phyloP scores from a whole-genome alignment of 108 stramenopile genomes.

The Chaetoceros tenuissimus region DNA sequence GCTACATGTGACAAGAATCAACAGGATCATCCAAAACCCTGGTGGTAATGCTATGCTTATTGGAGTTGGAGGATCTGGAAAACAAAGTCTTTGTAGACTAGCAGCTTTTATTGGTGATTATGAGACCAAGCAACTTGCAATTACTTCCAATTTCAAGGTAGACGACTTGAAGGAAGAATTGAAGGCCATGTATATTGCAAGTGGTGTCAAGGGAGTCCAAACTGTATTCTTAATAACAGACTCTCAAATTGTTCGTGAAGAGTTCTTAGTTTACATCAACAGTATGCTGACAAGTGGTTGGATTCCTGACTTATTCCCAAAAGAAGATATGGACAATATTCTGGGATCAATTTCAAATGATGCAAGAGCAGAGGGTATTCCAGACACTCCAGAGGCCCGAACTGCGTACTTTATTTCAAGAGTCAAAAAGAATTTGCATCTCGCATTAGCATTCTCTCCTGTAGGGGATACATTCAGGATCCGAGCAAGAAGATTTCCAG shows the following conservation, averaged over 20 bases:
- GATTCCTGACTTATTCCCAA: constrained; percentile 82
- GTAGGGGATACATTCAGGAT: constrained; percentile 83
- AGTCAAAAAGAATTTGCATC: constrained; percentile 68
- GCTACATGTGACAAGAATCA: constrained; percentile 77
- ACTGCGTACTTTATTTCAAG: constrained; percentile 67
- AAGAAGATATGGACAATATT: constrained; percentile 79
- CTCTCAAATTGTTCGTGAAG: constrained; percentile 81
- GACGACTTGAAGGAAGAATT: constrained; percentile 79
- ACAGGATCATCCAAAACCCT: constrained; percentile 77
- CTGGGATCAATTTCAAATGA: constrained; percentile 61
- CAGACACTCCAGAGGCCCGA: constrained; percentile 60
- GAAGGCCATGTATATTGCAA: constrained; percentile 57
- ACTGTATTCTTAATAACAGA: constrained; percentile 86
- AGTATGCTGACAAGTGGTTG: constrained; percentile 82
- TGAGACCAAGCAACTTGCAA: constrained; percentile 66
- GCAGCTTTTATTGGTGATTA: constrained; percentile 82
- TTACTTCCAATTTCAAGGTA: constrained; percentile 65
- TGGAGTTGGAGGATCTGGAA: constrained; percentile 86
- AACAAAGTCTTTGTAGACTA: constrained; percentile 74
- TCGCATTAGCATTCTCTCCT: constrained; percentile 83
- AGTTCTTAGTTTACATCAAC: constrained; percentile 86
- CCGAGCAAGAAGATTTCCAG: constrained; percentile 83
- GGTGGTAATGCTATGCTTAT: constrained; percentile 86
- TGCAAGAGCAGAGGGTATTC: constrained; percentile 71
- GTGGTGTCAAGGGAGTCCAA: constrained; percentile 63